A percentile compares a stretch with the other conserved stretches of the same genome.
Evolutionary conservation across 352 stramenopile genomes (phyloP).

Genomic region (Pythium angustatum): DNA sequence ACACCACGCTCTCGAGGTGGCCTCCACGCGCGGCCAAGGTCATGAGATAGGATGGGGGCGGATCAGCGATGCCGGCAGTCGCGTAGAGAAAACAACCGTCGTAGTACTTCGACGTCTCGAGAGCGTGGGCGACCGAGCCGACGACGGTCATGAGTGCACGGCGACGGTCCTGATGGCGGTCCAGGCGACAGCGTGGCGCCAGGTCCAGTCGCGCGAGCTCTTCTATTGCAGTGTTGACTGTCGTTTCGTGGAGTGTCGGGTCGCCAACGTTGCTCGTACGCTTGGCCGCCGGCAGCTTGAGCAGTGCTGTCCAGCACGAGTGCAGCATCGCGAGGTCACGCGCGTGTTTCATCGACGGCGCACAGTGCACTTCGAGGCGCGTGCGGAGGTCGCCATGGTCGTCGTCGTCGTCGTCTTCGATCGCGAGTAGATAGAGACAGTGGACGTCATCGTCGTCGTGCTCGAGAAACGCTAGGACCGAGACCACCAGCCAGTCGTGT

Average conservation of each 20-base stretch:
- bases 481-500: background rate
- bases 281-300: background rate
- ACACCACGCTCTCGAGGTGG: conserved; percentile 6
- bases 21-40: background rate
- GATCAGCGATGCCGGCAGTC: background rate
- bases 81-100: too few species aligned
- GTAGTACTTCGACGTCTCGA: background rate
- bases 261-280: background rate
- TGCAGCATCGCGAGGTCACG: background rate
- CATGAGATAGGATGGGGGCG: background rate
- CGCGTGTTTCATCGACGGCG: background rate
- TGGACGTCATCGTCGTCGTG: background rate
- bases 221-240: background rate
- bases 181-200: background rate
- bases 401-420: background rate
- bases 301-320: background rate
- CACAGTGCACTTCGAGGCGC: background rate
- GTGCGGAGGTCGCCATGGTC: background rate
- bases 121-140: too few species aligned
- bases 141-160: conserved; percentile 2
- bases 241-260: background rate
- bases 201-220: background rate
- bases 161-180: background rate
- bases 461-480: background rate
- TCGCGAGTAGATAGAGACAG: background rate